phyloP scores from a whole-genome alignment of 2,329 filamentous ascomycete species.

The Diaporthe velutina region DNA sequence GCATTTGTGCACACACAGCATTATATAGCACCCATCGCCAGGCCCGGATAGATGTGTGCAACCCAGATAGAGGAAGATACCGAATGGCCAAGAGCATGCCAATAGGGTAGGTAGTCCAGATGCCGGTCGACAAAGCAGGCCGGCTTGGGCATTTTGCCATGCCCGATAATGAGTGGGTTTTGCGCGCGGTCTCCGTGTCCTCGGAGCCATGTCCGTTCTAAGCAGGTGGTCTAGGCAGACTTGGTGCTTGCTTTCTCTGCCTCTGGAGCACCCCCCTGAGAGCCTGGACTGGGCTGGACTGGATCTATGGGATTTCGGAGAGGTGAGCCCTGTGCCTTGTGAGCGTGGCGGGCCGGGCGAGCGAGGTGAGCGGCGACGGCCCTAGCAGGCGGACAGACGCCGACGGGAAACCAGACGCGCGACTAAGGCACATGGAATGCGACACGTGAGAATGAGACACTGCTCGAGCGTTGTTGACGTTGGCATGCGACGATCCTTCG shows the following conservation, averaged over 20 bases:
- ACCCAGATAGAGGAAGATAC: neutral
- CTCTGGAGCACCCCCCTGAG: neutral
- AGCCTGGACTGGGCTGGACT: conserved; percentile 19
- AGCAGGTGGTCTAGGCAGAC: conserved; percentile 17
- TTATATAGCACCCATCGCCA: neutral
- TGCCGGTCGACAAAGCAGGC: neutral
- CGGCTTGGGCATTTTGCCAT: neutral
- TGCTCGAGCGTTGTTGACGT: conserved; percentile 16
- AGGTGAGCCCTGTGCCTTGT: conserved; percentile 17
- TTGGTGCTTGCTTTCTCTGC: neutral
- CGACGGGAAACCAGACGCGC: conserved; percentile 12
- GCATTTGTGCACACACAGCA: neutral
- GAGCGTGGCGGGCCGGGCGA: neutral
- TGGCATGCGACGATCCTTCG: conserved; percentile 19
- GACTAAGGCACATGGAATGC: conserved; percentile 16
- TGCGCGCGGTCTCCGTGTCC: conserved; percentile 10
- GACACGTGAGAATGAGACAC: conserved; percentile 27
- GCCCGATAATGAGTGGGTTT: neutral
- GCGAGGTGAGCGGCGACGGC: neutral
- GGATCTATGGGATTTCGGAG: neutral
- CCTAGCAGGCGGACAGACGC: conserved; percentile 12
- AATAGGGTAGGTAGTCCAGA: neutral
- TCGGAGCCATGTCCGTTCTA: conserved; percentile 26
- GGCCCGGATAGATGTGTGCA: neutral
- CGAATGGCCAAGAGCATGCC: neutral